Percentiles rank a stretch among this genome's conserved stretches.
Conservation (phyloP, 352 stramenopile species). For the Phytophthora melonis region DNA sequence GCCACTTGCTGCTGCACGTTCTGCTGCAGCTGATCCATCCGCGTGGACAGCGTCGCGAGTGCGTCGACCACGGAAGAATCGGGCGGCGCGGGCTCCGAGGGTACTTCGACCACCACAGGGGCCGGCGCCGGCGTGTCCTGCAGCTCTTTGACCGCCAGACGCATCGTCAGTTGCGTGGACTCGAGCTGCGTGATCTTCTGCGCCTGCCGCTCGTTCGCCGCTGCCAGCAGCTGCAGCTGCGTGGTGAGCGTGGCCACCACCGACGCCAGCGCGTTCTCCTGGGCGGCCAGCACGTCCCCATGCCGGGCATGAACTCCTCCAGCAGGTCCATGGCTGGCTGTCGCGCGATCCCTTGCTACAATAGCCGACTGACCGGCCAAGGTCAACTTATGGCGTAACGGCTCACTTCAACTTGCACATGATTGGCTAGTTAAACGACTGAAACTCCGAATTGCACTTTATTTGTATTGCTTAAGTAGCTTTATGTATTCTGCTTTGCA, state of each 20-base stretch:
- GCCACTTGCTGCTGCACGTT: constrained; percentile 37
- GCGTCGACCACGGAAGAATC: constrained; percentile 25
- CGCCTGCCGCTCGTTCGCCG: constrained; percentile 45
- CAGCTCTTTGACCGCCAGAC: constrained; percentile 34
- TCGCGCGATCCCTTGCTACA: background rate
- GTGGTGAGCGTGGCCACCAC: constrained; percentile 59
- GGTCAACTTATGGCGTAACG: background rate
- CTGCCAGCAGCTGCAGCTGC: constrained; percentile 59
- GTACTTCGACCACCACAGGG: constrained; percentile 37
- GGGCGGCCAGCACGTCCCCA: constrained; percentile 66
- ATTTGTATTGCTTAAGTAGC: too few relatives aligned
- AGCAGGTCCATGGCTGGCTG: constrained; percentile 56
- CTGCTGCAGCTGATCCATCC: constrained; percentile 35
- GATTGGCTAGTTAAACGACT: too few relatives aligned
- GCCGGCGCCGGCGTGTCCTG: constrained; percentile 24
- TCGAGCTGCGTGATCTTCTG: constrained; percentile 52
- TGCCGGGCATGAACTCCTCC: constrained; percentile 71
- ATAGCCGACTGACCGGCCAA: background rate
- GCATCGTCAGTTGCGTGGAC: constrained; percentile 37
- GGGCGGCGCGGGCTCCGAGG: constrained; percentile 13
- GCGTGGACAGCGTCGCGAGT: constrained; percentile 18
- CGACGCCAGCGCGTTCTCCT: constrained; percentile 67
- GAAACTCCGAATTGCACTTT: too few relatives aligned
- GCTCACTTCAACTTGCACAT: constrained; percentile 8
- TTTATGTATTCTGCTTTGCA: too few relatives aligned